phyloP scores from a whole-genome alignment of 2,329 filamentous ascomycete species.

The Pyricularia sp. region DNA sequence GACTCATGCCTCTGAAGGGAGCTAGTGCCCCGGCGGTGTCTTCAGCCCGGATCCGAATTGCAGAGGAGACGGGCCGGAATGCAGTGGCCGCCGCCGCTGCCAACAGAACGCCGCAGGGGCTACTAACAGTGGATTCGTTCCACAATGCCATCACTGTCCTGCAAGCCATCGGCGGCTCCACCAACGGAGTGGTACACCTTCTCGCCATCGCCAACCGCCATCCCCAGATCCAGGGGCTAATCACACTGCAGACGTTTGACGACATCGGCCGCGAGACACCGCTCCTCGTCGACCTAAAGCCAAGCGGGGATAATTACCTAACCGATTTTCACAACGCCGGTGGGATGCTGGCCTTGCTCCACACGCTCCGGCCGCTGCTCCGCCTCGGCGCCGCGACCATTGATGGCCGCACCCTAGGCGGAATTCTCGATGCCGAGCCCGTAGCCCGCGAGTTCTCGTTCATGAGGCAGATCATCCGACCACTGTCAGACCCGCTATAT shows the following conservation, averaged over 20 bases:
- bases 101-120: constrained; percentile 57
- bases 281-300: constrained; percentile 77
- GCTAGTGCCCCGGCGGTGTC: constrained; percentile 73
- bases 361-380: constrained; percentile 66
- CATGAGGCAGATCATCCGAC: constrained; percentile 46
- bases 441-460: constrained; percentile 33
- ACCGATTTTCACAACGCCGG: constrained; percentile 84
- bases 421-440: constrained; percentile 65
- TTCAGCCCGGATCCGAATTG: constrained; percentile 71
- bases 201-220: constrained; percentile 72
- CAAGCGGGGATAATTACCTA: constrained; percentile 80
- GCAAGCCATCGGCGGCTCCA: constrained; percentile 73
- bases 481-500: constrained; percentile 58
- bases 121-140: constrained; percentile 68
- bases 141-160: constrained; percentile 81
- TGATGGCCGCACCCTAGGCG: constrained; percentile 74
- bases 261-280: constrained; percentile 69
- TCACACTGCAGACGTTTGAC: constrained; percentile 73
- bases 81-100: constrained; percentile 59
- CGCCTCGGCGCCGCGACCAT: constrained; percentile 70
- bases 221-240: constrained; percentile 50
- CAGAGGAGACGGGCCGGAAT: constrained; percentile 59
- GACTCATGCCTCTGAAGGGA: constrained; percentile 68
- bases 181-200: constrained; percentile 79
- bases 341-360: constrained; percentile 74